Conservation (phyloP, 192 early-diverging fungal genomes). For the Entomortierella lignicola region DNA sequence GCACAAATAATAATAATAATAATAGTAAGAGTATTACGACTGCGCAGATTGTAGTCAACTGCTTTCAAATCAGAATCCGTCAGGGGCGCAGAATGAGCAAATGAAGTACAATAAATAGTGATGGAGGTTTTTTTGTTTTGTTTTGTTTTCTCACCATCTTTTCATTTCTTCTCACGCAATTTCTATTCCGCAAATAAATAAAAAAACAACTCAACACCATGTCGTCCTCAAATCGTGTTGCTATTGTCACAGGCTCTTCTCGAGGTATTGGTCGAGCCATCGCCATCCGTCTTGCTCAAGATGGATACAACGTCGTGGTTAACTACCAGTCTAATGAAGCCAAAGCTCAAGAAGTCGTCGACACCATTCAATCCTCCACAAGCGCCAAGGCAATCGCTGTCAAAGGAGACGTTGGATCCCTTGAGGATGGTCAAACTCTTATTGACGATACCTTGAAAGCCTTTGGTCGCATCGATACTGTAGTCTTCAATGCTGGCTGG, state of each 20-base stretch:
- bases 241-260: slow-evolving; percentile 92
- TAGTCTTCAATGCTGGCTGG: slow-evolving; percentile 93
- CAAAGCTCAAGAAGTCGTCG: slow-evolving; percentile 82
- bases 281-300: slow-evolving; percentile 84
- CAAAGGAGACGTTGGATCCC: slow-evolving; percentile 82
- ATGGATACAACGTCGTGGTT: slow-evolving; percentile 66
- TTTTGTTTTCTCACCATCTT: neutral
- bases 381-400: slow-evolving; percentile 62
- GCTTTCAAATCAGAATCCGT: too few species aligned
- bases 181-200: too few species aligned
- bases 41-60: too few species aligned
- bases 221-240: slow-evolving; percentile 72
- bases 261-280: slow-evolving; percentile 92
- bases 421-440: slow-evolving; percentile 82
- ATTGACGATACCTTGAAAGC: slow-evolving; percentile 79
- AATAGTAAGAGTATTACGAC: too few species aligned
- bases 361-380: slow-evolving; percentile 67
- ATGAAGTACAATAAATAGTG: too few species aligned
- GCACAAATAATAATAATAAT: too few species aligned
- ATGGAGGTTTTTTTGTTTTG: too few species aligned
- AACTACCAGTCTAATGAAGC: slow-evolving; percentile 84
- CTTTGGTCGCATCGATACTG: slow-evolving; percentile 55
- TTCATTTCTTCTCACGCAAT: neutral
- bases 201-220: too few species aligned
- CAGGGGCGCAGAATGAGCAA: too few species aligned